Evolutionary conservation across 1,284 basidiomycete species (phyloP).

Genomic region (Vanrija sp.): DNA sequence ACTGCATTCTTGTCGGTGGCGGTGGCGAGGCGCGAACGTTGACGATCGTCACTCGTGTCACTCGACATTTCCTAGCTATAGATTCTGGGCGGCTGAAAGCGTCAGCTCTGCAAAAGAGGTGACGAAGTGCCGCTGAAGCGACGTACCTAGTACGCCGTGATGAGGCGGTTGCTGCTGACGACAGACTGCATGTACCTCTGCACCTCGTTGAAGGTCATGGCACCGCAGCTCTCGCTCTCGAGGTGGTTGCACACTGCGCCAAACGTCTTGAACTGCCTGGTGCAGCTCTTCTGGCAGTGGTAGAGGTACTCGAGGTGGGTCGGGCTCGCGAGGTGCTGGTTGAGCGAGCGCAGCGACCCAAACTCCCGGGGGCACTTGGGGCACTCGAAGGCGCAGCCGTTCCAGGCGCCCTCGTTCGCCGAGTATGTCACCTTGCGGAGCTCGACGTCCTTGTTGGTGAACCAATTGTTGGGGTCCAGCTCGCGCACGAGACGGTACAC

Average conservation of each 20-base stretch:
- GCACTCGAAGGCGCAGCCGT: conserved; percentile 5
- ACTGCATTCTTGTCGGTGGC: no score
- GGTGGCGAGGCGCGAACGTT: no score
- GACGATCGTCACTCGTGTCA: no score
- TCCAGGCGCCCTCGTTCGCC: background rate
- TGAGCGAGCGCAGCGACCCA: background rate
- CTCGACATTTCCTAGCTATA: no score
- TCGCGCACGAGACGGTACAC: conserved; percentile 5
- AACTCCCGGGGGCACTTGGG: conserved; percentile 1
- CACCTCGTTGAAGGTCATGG: conserved; percentile 3
- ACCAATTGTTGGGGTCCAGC: background rate
- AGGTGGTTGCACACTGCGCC: conserved; percentile 7
- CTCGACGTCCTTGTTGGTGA: conserved; percentile 1
- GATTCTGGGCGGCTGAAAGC: no score
- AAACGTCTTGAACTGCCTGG: conserved; percentile 4
- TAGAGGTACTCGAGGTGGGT: conserved; percentile 3
- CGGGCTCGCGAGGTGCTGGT: background rate
- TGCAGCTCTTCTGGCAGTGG: conserved; percentile 8
- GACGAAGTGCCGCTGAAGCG: no score
- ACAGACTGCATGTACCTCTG: background rate
- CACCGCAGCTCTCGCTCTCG: conserved; percentile 10
- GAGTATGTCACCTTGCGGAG: background rate
- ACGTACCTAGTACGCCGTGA: background rate
- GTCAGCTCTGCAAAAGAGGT: no score
- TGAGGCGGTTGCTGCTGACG: conserved; percentile 1